Evolutionary conservation across 2,329 filamentous ascomycete genomes (phyloP), one percentile per base, ranked within the genome.

Genomic region (Alternaria gaisen): DNA sequence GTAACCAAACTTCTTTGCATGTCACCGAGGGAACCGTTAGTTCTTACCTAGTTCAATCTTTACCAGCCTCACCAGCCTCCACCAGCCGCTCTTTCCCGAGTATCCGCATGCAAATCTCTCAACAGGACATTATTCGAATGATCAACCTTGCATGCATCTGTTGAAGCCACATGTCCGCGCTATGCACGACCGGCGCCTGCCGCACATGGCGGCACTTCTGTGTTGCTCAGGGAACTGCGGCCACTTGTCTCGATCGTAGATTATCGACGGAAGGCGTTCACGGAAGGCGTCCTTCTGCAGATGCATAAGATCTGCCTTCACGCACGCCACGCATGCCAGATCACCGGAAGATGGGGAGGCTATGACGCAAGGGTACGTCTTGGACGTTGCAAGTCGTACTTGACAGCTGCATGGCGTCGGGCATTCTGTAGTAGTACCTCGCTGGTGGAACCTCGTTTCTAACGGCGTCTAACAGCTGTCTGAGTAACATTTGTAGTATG

Each of bases 131-230:
- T 4, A 16, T 7, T 36, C 24, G 1, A 18, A 34, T 26, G 46
- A 50, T 50, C 32, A 20, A 20, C 46, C 46, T 26, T 50, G 46
- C 32, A 50, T 50, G 20, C 46, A 26, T 26, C 46, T 50, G 32
- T 50, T 50, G 46, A 18, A 20, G 14, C 46, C 32, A n/a, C 5
- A 50, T 22, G 46, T 50, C 36, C 20, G 16, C 14, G 46, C 32
- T 24, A 38, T 50, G 46, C 46, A 11, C 22, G 20, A 14, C 20
- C 32, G 46, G 46, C 46, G 46, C 32, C 46, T 38, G n/a, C 46
- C 46, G 46, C 46, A 36, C 1, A 24, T 32, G 14, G 11, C 12
- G 32, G 16, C 46, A 20, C n/a, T n/a, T 12, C 32, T 38, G 16
- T 38, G 46, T 36, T 50, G 46, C 46, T 26, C 10, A 36, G 30